Evolutionary conservation across 306 rosid genomes (phyloP).

Genomic region (Gastrolobium bilobum): DNA sequence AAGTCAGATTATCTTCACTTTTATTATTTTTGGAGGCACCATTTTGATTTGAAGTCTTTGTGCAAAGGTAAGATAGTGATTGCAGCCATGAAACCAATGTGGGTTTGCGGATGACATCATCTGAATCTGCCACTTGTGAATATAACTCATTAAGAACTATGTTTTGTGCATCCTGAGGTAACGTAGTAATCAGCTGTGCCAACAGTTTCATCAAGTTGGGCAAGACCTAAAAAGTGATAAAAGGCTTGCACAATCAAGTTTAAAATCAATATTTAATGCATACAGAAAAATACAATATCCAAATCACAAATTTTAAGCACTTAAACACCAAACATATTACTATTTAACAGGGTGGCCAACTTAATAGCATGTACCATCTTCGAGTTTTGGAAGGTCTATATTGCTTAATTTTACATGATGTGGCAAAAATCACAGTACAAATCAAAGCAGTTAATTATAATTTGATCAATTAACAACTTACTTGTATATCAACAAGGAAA

Average conservation of each 20-base stretch:
- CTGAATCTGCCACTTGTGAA: conserved; percentile 90
- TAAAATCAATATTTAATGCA: conserved; percentile 30
- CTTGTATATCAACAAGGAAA: conserved; percentile 90
- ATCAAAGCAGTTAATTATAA: conserved; percentile 8
- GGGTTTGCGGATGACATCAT: conserved; percentile 89
- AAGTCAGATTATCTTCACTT: conserved; percentile 43
- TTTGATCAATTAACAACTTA: conserved; percentile 46
- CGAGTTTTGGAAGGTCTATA: conserved; percentile 14
- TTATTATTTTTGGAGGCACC: conserved; percentile 45
- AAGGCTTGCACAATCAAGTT: conserved; percentile 39
- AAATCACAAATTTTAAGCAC: conserved; percentile 29
- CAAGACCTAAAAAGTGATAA: conserved; percentile 68
- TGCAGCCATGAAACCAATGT: conserved; percentile 93
- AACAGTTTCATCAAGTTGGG: conserved; percentile 83
- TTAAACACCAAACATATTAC: conserved; percentile 18
- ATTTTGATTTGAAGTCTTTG: conserved; percentile 56
- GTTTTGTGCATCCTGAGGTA: conserved; percentile 78
- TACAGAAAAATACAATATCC: conserved; percentile 4
- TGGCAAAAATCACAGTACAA: conserved; percentile 10
- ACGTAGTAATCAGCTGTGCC: conserved; percentile 73
- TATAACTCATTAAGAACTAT: conserved; percentile 80
- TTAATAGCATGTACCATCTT: conserved; percentile 32
- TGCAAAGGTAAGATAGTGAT: conserved; percentile 86
- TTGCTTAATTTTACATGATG: conserved; percentile 36
- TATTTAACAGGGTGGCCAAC: not conserved